Base-by-base conservation (phyloP, 495 filamentous ascomycete species). In the Hamigera avellanea region DNA sequence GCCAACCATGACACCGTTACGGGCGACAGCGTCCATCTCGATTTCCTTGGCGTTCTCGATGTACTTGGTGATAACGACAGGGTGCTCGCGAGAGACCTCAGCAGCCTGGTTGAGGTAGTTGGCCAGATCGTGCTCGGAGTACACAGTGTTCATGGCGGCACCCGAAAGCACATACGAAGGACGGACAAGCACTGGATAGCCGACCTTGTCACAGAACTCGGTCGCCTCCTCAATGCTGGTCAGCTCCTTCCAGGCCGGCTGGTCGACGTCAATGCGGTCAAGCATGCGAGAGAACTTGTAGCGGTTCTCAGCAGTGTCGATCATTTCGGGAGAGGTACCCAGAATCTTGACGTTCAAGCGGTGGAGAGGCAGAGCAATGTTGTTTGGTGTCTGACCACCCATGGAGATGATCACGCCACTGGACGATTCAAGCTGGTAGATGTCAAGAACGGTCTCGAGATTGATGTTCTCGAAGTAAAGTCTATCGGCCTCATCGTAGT, bases 221-320 rank as follows among this genome's bases (percentile, higher is more conserved):
- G 75, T 78, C 9, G 91, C 91, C 34, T 86, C 91, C 19, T 85
- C 78, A 33, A 93, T 76, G 46, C 84, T 94, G 5, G 86, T 94
- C 17, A 98, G 69, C 53, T 98, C 91, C 64, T 95, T 95, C 91
- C 91, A 98, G 4, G 83, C 80, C 14, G 91, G 91, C 55, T 98
- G 91, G 51, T 98, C 91, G 32, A 98, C 86, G 28, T 76, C 79
- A 40, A 96, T 93, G 41, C 84, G 80, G 57, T 98, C 91, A 26
- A 98, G 68, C 61, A 98, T 96, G 46, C 87, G 86, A 4, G 89
- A 95, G 68, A 98, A 98, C 64, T 98, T 95, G 70, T 94, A 95
- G 14, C 91, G 79, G 58, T 98, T 98, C 62, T 98, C 91, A 8
- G 91, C 91, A 21, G 76, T 84, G 49, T 98, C 91, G 51, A 98